Conservation (phyloP, 1,139 yeast genomes). For the Nematodospora anomalae region DNA sequence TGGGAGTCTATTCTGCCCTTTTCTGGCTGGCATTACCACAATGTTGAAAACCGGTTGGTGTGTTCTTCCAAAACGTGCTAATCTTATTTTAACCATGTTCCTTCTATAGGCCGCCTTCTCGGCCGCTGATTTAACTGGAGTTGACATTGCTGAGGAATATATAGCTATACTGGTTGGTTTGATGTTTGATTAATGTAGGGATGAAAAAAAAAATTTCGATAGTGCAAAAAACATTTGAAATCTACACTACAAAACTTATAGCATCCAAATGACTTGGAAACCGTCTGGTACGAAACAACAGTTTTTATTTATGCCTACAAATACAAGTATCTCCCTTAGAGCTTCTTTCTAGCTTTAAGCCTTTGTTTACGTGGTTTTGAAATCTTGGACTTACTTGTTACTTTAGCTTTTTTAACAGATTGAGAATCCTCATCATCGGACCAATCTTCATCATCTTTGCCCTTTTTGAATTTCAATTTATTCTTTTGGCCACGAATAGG, state of each 20-base stretch:
- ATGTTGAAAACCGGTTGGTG: slow-evolving; percentile 88
- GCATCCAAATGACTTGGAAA: neutral
- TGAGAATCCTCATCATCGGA: slow-evolving; percentile 47
- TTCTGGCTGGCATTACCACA: slow-evolving; percentile 74
- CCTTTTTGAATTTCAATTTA: slow-evolving; percentile 77
- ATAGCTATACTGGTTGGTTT: neutral
- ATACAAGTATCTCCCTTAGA: too few species aligned
- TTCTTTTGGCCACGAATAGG: slow-evolving; percentile 93
- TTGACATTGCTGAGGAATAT: slow-evolving; percentile 5
- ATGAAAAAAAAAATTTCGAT: too few species aligned
- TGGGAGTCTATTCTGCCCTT: slow-evolving; percentile 82
- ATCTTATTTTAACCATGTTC: slow-evolving; percentile 53
- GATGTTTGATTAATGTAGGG: neutral
- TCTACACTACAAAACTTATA: neutral
- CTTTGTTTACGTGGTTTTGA: slow-evolving; percentile 42
- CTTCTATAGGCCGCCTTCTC: slow-evolving; percentile 11
- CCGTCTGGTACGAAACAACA: too few species aligned
- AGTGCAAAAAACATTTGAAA: too few species aligned
- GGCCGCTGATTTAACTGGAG: slow-evolving; percentile 8
- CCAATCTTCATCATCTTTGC: slow-evolving; percentile 49
- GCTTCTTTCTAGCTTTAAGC: slow-evolving; percentile 60
- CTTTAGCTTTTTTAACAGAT: slow-evolving; percentile 17
- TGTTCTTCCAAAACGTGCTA: slow-evolving; percentile 90
- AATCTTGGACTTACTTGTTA: slow-evolving; percentile 25
- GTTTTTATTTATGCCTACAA: too few species aligned